These are phyloP conservation scores for Suhomyces sp. DNA, from an alignment of 805 yeast genomes.

Conservation along the genomic window DNA sequence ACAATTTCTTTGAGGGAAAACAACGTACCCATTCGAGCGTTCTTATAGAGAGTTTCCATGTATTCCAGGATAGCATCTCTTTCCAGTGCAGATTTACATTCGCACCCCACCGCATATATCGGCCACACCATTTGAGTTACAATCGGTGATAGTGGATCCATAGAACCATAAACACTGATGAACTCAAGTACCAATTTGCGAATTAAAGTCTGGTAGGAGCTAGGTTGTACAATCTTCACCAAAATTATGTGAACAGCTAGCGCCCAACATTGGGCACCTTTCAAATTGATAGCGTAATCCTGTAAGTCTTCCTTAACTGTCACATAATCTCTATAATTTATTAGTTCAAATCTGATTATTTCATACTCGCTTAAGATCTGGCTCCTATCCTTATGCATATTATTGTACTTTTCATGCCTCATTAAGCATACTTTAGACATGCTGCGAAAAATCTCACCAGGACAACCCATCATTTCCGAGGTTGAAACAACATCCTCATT, in stretches of 20 bases:
- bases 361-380: slow-evolving; percentile 25
- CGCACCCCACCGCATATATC: slow-evolving; percentile 47
- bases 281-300: slow-evolving; percentile 40
- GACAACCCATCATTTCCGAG: slow-evolving; percentile 57
- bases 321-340: slow-evolving; percentile 49
- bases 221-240: slow-evolving; percentile 27
- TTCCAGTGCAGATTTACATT: slow-evolving; percentile 34
- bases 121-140: slow-evolving; percentile 68
- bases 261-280: slow-evolving; percentile 59
- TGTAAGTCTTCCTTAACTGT: slow-evolving; percentile 13
- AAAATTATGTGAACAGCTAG: slow-evolving; percentile 32
- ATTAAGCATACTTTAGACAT: slow-evolving; percentile 44
- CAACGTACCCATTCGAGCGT: slow-evolving; percentile 55
- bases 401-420: slow-evolving; percentile 20
- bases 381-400: slow-evolving; percentile 5
- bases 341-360: slow-evolving; percentile 30
- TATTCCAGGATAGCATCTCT: slow-evolving; percentile 24
- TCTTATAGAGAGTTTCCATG: slow-evolving; percentile 43
- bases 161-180: slow-evolving; percentile 42
- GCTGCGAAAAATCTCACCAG: slow-evolving; percentile 52
- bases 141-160: slow-evolving; percentile 45
- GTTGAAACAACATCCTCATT: slow-evolving; percentile 43
- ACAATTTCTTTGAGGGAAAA: slow-evolving; percentile 41
- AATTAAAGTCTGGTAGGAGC: slow-evolving; percentile 23
- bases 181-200: slow-evolving; percentile 43